Base-by-base conservation (phyloP, 331 rosid species). In the Quercus phellos region DNA sequence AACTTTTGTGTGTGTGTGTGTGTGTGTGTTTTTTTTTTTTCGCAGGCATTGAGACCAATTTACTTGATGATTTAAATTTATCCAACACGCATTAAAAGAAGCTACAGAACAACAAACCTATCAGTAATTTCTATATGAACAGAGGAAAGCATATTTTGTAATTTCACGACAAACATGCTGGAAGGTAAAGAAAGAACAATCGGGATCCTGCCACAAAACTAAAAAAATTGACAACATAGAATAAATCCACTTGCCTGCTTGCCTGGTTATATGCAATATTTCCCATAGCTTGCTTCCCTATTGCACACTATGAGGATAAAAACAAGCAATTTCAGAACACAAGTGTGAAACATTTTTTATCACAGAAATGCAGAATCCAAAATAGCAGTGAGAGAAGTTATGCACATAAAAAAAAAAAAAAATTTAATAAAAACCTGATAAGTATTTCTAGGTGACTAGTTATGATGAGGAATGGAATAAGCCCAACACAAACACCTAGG, bases 231-330 rank as follows among this genome's bases (percentile, higher is more conserved):
- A 26, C 12, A 27, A 34, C 16, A 4, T 12, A 4, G 46, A 50
- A 19, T 53, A 60, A 14, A n/a, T 61, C 51, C 51, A 75, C 88
- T 83, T 81, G 85, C 97, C 94, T 94, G 97, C 26, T 24, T 24
- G 26, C 26, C 26, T 24, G 1, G 82, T 94, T 94, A 80, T 75
- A 92, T 64, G 99, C 97, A 75, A 94, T 89, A 80, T 92, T 94
- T 75, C 99, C 99, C 99, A 94, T 94, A 27, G 99, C 99, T 88
- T 94, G 99, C 83, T 94, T 94, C 80, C 98, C 99, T 97, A 92
- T 94, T 13, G 97, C 97, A 75, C 99, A 94, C 97, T 93, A 67
- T 78, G 59, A 55, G 64, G 35, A 75, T 35, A 74, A 79, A 79
- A 55, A 75, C 11, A 67, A 70, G 55, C 26, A 38, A 73, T 63